A percentile compares a stretch with the other conserved stretches of the same genome.
These are phyloP conservation scores for Talaromyces piceae DNA, from an alignment of 2,329 filamentous ascomycete species.

Conservation along the genomic window DNA sequence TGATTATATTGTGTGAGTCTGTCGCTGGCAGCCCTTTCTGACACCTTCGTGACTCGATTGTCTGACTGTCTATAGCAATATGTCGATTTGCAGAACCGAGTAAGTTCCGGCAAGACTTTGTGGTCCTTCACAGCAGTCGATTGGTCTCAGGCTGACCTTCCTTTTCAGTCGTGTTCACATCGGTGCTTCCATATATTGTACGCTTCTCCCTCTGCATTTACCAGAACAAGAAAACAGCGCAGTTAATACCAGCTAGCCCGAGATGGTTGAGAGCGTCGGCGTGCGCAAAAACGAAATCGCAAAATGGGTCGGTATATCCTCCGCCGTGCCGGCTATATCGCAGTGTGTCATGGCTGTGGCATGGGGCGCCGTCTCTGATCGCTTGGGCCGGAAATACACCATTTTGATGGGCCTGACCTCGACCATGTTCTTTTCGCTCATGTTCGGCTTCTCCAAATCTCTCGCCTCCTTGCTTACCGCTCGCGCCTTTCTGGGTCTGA, in stretches of 20 bases:
- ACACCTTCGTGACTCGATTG: too few relatives aligned
- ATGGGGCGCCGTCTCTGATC: slow-evolving; percentile 72
- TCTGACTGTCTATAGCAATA: slow-evolving; percentile 47
- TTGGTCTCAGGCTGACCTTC: slow-evolving; percentile 9
- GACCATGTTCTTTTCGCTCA: slow-evolving; percentile 72
- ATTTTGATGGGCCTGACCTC: slow-evolving; percentile 66
- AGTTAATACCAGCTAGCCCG: slow-evolving; percentile 40
- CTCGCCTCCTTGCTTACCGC: slow-evolving; percentile 72
- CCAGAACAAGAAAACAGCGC: slow-evolving; percentile 14
- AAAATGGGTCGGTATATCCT: slow-evolving; percentile 71
- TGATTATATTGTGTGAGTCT: slow-evolving; percentile 66
- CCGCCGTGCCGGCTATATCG: slow-evolving; percentile 62
- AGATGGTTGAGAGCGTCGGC: slow-evolving; percentile 77
- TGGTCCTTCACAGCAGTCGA: too few relatives aligned
- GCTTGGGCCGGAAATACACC: slow-evolving; percentile 71
- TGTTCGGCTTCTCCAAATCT: slow-evolving; percentile 77
- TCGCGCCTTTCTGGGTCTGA: slow-evolving; percentile 69
- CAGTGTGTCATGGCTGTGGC: slow-evolving; percentile 65
- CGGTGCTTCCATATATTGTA: slow-evolving; percentile 56
- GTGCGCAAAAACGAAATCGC: slow-evolving; percentile 61
- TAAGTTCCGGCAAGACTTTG: slow-evolving; percentile 18
- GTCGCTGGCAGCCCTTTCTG: slow-evolving; percentile 18
- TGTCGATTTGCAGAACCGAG: slow-evolving; percentile 69
- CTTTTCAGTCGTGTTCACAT: slow-evolving; percentile 51
- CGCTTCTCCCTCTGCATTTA: slow-evolving; percentile 11